Conservation (phyloP, 345 rosid species). For the Salix koriyanagi region DNA sequence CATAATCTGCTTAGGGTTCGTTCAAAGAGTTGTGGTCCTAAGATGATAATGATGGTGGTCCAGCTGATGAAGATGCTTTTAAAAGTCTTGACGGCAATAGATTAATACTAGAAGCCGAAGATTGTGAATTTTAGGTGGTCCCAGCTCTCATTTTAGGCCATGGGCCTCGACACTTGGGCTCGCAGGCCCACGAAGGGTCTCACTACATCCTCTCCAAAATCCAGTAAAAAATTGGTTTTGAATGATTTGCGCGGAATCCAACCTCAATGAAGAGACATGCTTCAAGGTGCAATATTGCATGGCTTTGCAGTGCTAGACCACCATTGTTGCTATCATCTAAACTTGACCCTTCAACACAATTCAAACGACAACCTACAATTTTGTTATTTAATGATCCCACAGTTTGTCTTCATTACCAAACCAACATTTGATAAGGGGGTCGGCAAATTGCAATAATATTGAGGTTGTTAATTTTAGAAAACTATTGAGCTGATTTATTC, state of each 20-base stretch:
- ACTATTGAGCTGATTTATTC: background rate
- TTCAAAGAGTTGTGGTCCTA: background rate
- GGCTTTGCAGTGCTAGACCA: background rate
- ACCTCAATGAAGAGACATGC: no score
- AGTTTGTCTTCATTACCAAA: background rate
- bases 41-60: background rate
- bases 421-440: background rate
- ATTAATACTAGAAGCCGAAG: background rate
- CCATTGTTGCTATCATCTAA: background rate
- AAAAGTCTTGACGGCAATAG: background rate
- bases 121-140: no score
- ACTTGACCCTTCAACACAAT: background rate
- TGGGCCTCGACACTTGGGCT: background rate
- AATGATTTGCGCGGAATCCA: no score
- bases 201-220: background rate
- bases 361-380: background rate
- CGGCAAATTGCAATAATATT: background rate
- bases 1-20: background rate
- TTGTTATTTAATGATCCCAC: background rate
- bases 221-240: no score
- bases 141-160: background rate
- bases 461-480: background rate
- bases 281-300: no score
- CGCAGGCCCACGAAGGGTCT: background rate
- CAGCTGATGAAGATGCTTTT: background rate